These are phyloP conservation scores for Chlamydomonas asymmetrica DNA, from an alignment of 139 green algal species.

Conservation along the genomic window DNA sequence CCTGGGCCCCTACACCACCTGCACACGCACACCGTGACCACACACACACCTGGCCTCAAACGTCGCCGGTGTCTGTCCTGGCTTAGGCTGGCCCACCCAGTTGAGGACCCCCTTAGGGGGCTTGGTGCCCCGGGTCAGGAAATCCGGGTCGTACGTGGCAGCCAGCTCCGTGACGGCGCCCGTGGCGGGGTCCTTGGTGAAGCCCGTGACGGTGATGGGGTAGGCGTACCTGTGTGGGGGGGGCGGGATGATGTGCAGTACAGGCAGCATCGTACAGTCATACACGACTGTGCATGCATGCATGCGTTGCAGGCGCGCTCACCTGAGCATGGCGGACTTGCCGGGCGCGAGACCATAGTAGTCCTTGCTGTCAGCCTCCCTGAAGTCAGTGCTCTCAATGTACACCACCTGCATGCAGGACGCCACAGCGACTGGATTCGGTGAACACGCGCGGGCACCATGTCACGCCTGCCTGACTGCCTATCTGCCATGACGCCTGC, in stretches of 20 bases:
- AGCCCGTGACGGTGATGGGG: constrained; percentile 77
- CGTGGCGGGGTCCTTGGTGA: constrained; percentile 45
- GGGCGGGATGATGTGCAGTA: constrained; percentile 1
- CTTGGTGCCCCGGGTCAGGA: constrained; percentile 56
- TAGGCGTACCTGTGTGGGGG: constrained; percentile 83
- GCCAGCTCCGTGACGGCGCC: constrained; percentile 74
- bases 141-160: constrained; percentile 43
- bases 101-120: constrained; percentile 95
- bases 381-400: constrained; percentile 95
- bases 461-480: neutral
- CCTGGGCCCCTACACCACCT: neutral
- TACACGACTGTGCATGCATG: neutral
- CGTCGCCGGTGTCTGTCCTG: constrained; percentile 63
- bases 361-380: constrained; percentile 82
- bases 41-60: constrained; percentile 54
- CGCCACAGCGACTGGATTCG: constrained; percentile 24
- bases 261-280: neutral
- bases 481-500: too few relatives aligned
- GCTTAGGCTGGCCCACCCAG: constrained; percentile 86
- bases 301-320: constrained; percentile 12
- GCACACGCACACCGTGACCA: neutral
- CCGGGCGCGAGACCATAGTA: constrained; percentile 96
- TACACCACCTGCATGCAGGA: constrained; percentile 88
- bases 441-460: neutral
- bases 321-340: constrained; percentile 93